Evolutionary conservation across 331 rosid species (phyloP).

Genomic region (Pyrus hybrid): DNA sequence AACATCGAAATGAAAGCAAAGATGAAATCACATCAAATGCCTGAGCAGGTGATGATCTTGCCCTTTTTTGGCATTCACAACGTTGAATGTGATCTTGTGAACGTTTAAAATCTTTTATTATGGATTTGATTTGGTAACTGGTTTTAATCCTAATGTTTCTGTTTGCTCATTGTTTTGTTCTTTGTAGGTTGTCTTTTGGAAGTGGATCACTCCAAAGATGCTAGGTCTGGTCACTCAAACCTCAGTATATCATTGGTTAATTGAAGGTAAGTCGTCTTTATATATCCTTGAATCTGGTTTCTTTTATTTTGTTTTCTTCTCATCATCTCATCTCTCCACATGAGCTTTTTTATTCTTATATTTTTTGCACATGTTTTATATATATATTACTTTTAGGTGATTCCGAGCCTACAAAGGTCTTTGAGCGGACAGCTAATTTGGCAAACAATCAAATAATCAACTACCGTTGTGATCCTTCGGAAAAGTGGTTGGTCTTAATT

Average conservation of each 20-base stretch:
- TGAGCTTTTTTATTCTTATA: background rate
- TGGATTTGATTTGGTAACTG: background rate
- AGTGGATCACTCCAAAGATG: constrained; percentile 32
- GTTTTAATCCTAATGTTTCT: background rate
- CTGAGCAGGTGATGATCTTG: constrained; percentile 47
- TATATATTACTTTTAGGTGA: constrained; percentile 7
- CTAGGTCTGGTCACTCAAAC: constrained; percentile 29
- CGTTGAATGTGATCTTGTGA: background rate
- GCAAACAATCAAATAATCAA: constrained; percentile 32
- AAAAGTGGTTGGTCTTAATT: constrained; percentile 29
- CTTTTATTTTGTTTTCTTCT: background rate
- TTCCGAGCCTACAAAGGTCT: constrained; percentile 25
- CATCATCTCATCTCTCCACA: background rate
- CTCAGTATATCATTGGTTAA: constrained; percentile 29
- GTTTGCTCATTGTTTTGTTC: background rate
- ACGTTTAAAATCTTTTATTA: background rate
- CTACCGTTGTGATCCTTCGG: constrained; percentile 32
- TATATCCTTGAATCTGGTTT: background rate
- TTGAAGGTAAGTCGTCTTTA: constrained; percentile 12
- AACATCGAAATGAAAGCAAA: constrained; percentile 58
- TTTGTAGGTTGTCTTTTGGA: constrained; percentile 28
- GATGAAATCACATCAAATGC: constrained; percentile 75
- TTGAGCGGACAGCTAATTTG: constrained; percentile 30
- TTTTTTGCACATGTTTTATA: background rate
- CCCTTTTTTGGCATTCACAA: background rate